Base-by-base conservation (phyloP, 352 stramenopile species). In the Hyaloperonospora brassicae region DNA sequence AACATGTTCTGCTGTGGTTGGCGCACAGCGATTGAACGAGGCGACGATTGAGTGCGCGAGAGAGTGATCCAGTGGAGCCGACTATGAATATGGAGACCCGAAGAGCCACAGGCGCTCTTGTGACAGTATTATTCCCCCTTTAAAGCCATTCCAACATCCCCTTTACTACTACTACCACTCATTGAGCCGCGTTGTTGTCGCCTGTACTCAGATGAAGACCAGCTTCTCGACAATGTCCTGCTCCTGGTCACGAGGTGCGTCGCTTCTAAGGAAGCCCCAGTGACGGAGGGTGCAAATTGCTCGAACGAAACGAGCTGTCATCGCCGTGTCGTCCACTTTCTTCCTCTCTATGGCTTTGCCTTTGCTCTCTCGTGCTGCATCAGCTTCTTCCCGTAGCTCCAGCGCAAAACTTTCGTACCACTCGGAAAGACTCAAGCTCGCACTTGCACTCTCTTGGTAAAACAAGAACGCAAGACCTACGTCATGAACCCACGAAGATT, bases 171-270 rank as follows among this genome's bases (percentile, higher is more conserved):
- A 17, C 17, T 17, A 17, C 17, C 17, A 17, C 17, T 14, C 24
- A 36, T 30, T 21, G 23, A 47, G 48, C 14, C 23, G 31, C 47
- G n/a, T 35, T 27, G 22, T 13, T 44, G 17, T 24, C 14, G 11
- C 14, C 17, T 22, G 1, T 42, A 23, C 5, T 54, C 30, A 92
- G 47, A 92, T 76, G 50, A 92, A 92, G 25, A 92, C 76, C 11
- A 86, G 56, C 59, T 92, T 92, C 55, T 89, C 73, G n/a, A 90
- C 61, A 21, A 72, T 51, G 48, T 87, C 71, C 30, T 86, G 68
- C 39, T 80, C 66, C 21, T 49, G 35, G 27, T 79, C 68, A 21
- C 70, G 61, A 61, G 61, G 54, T 5, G 55, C 56, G 48, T 76
- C 68, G 50, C 62, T 77, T 48, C 72, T 73, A 41, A 84, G 55